Conservation (phyloP, 139 green algal species). For the Microglena sp. region DNA sequence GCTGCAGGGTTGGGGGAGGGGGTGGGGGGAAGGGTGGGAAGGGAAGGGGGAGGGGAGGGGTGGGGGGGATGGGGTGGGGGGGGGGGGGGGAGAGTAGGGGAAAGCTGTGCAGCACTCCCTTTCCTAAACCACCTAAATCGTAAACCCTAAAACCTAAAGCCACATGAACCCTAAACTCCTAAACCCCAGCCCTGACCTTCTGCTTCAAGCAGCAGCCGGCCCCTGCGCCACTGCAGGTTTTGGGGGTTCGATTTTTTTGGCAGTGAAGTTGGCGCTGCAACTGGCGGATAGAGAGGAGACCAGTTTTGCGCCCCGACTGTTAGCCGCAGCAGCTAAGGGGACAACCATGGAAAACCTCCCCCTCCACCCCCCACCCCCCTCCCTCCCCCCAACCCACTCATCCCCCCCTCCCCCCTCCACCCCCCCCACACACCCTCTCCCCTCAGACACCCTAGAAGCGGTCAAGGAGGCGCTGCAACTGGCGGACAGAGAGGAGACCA, state of each 20-base stretch:
- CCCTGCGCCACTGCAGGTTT: constrained; percentile 8
- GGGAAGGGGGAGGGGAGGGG: too few relatives aligned
- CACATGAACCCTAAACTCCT: constrained; percentile 44
- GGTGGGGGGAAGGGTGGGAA: too few relatives aligned
- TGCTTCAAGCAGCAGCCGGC: constrained; percentile 13
- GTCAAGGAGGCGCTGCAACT: constrained; percentile 33
- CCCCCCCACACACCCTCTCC: not conserved
- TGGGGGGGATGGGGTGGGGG: too few relatives aligned
- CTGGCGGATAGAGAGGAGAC: constrained; percentile 35
- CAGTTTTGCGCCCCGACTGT: constrained; percentile 15
- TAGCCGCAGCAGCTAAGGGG: not conserved
- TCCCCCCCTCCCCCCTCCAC: too few relatives aligned
- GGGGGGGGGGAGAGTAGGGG: too few relatives aligned
- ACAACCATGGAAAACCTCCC: constrained; percentile 17
- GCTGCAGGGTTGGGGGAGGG: too few relatives aligned
- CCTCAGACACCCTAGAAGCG: too few relatives aligned
- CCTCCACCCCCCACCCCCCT: too few relatives aligned
- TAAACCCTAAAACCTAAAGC: constrained; percentile 23
- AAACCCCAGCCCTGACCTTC: constrained; percentile 27
- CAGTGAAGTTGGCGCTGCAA: constrained; percentile 26
- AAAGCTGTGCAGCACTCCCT: too few relatives aligned
- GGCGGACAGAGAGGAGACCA: constrained; percentile 28
- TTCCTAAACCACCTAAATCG: too few relatives aligned
- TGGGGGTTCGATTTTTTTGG: too few relatives aligned
- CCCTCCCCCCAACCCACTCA: too few relatives aligned